A percentile compares a stretch with the other conserved stretches of the same genome.
phyloP scores from a whole-genome alignment of 768 basidiomycete genomes.

The Boletus eberwhitei region DNA sequence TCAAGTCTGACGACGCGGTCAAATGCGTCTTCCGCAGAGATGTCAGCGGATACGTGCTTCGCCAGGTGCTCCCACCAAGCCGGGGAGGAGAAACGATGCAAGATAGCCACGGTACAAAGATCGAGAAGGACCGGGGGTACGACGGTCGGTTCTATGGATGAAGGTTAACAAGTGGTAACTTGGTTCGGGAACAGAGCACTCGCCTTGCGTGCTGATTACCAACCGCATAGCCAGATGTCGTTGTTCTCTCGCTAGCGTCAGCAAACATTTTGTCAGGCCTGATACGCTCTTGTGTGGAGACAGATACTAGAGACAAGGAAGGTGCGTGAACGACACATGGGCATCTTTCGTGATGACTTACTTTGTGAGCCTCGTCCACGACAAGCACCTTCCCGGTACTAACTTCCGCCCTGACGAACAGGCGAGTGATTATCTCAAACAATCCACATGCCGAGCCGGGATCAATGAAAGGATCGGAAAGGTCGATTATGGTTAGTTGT shows the following conservation, averaged over 20 bases:
- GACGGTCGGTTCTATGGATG: conserved; percentile 60
- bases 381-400: conserved; percentile 65
- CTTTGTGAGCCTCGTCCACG: conserved; percentile 77
- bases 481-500: conserved; percentile 63
- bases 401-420: conserved; percentile 60
- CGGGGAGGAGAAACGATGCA: conserved; percentile 74
- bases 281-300: conserved; percentile 42
- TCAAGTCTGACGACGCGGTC: conserved; percentile 62
- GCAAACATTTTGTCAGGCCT: conserved; percentile 55
- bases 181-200: background rate
- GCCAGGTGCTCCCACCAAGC: conserved; percentile 72
- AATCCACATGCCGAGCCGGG: conserved; percentile 61
- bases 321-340: background rate
- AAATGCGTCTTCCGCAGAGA: conserved; percentile 57
- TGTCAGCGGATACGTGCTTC: conserved; percentile 64
- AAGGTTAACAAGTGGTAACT: background rate
- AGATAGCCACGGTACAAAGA: conserved; percentile 59
- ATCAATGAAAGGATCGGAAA: conserved; percentile 74
- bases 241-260: conserved; percentile 63
- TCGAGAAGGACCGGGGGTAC: conserved; percentile 66
- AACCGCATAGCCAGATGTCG: conserved; percentile 71
- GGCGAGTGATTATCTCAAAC: conserved; percentile 64
- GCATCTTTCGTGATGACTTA: conserved; percentile 15
- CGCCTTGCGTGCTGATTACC: conserved; percentile 73
- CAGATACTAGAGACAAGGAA: conserved; percentile 49